phyloP scores from a whole-genome alignment of 257 asterid species.

The Perilla frutescens region DNA sequence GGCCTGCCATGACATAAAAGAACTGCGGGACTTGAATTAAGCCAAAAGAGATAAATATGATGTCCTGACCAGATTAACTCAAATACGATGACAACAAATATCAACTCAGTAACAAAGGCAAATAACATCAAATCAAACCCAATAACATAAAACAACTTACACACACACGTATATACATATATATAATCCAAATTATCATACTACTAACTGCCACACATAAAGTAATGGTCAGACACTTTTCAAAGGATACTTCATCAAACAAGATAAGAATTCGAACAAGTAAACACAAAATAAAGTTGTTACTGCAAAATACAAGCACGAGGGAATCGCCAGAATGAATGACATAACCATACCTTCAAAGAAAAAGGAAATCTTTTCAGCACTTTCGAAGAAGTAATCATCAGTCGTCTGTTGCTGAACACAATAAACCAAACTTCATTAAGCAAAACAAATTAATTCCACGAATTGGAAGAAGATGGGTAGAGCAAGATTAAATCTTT shows the following conservation, averaged over 20 bases:
- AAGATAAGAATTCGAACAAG: background rate
- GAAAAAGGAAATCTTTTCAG: conserved; percentile 92
- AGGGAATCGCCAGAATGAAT: background rate
- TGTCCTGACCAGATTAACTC: background rate
- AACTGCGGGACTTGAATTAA: background rate
- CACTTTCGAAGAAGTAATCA: conserved; percentile 86
- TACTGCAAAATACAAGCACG: background rate
- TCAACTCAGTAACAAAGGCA: background rate
- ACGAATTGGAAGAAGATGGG: background rate
- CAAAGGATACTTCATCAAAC: background rate
- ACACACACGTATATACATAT: too few species aligned
- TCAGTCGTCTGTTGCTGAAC: conserved; percentile 69
- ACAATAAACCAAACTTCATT: conserved; percentile 25
- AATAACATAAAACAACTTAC: background rate
- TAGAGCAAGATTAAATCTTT: conserved; percentile 16
- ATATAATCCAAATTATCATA: background rate
- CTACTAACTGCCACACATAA: background rate
- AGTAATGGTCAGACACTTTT: background rate
- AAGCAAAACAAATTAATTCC: background rate
- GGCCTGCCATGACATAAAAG: conserved; percentile 35
- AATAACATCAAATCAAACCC: background rate
- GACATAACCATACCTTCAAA: conserved; percentile 71
- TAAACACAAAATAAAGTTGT: background rate
- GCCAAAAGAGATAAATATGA: background rate
- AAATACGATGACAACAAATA: background rate